A percentile compares a stretch with the other conserved stretches of the same genome.
These are phyloP conservation scores for Sequoia sempervirens DNA, from an alignment of 75 land plant genomes.

Conservation along the genomic window DNA sequence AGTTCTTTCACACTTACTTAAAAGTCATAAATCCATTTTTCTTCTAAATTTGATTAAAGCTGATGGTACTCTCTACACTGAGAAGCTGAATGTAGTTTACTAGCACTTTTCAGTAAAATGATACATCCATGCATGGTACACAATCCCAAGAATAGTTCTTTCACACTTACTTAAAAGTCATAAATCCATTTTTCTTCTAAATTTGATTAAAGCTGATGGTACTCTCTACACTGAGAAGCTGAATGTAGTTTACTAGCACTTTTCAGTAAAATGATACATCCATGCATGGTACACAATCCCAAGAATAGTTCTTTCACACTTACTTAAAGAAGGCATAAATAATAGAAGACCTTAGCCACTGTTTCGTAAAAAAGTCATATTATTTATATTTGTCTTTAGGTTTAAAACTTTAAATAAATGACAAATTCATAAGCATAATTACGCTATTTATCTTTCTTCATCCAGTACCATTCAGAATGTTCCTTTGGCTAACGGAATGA, in stretches of 20 bases:
- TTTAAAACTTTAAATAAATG: not conserved
- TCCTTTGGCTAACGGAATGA: not conserved
- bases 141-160: not conserved
- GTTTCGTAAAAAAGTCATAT: not conserved
- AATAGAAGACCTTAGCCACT: not conserved
- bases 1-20: not conserved
- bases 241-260: not conserved
- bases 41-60: not conserved
- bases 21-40: not conserved
- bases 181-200: not conserved
- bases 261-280: not conserved
- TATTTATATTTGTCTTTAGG: not conserved
- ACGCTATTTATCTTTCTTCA: not conserved
- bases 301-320: not conserved
- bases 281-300: not conserved
- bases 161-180: not conserved
- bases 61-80: not conserved
- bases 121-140: not conserved
- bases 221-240: not conserved
- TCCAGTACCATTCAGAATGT: not conserved
- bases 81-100: not conserved
- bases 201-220: not conserved
- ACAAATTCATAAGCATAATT: not conserved
- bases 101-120: not conserved
- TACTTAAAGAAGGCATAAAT: not conserved